Evolutionary conservation across 306 rosid genomes (phyloP).

Genomic region (Prosopis cineraria): DNA sequence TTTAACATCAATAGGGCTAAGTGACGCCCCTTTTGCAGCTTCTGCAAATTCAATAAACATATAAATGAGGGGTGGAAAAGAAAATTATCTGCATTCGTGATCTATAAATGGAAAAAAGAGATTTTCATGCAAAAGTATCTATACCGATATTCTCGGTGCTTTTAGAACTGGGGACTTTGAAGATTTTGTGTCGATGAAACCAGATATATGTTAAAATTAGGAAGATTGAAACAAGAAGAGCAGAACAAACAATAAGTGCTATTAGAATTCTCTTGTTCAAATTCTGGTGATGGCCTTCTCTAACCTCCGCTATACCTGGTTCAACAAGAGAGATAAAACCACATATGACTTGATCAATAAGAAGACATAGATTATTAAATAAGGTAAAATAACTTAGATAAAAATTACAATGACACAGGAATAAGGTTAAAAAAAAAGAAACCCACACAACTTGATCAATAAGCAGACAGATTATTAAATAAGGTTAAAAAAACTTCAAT

Average conservation of each 20-base stretch:
- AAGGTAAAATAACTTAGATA: conserved; percentile 5
- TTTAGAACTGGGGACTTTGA: conserved; percentile 39
- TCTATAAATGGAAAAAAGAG: conserved; percentile 16
- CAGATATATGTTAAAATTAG: conserved; percentile 56
- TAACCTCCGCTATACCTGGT: conserved; percentile 58
- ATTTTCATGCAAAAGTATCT: conserved; percentile 9
- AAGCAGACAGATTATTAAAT: neutral
- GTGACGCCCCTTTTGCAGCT: conserved; percentile 50
- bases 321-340: conserved; percentile 19
- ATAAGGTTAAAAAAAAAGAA: no score
- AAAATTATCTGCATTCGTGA: conserved; percentile 16
- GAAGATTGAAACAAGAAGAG: conserved; percentile 68
- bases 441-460: neutral
- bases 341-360: conserved; percentile 12
- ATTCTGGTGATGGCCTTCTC: conserved; percentile 63
- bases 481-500: conserved; percentile 1
- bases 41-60: conserved; percentile 47
- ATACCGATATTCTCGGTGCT: conserved; percentile 56
- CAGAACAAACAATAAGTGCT: conserved; percentile 67
- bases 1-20: conserved; percentile 49
- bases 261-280: conserved; percentile 70
- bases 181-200: conserved; percentile 49
- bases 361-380: neutral
- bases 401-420: neutral
- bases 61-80: conserved; percentile 16